phyloP scores from a whole-genome alignment of 257 asterid species.

The Lithospermum erythrorhizon region DNA sequence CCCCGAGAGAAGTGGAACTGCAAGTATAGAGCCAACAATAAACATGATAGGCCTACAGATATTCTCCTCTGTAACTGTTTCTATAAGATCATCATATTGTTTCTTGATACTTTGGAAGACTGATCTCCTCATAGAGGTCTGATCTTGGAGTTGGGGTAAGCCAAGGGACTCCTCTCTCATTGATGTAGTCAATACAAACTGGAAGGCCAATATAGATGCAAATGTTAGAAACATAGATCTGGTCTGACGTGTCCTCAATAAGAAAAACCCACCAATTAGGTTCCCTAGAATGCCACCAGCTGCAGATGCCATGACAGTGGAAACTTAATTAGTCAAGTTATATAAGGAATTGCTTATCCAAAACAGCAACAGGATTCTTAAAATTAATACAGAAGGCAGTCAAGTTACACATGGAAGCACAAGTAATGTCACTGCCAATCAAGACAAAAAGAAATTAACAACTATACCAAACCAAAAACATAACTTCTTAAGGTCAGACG shows the following conservation, averaged over 20 bases:
- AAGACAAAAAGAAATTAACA: constrained; percentile 1
- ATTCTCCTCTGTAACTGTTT: constrained; percentile 36
- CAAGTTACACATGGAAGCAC: background rate
- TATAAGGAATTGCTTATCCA: too few relatives aligned
- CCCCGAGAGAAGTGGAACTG: constrained; percentile 62
- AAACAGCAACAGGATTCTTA: too few relatives aligned
- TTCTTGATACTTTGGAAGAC: constrained; percentile 30
- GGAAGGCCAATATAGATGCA: constrained; percentile 45
- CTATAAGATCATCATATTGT: constrained; percentile 49
- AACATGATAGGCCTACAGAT: constrained; percentile 54
- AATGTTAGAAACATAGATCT: constrained; percentile 62
- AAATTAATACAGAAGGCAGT: too few relatives aligned
- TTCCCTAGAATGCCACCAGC: constrained; percentile 74
- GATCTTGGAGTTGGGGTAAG: constrained; percentile 25
- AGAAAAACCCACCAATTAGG: constrained; percentile 63
- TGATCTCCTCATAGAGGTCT: constrained; percentile 19
- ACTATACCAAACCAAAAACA: background rate
- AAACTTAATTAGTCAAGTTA: too few relatives aligned
- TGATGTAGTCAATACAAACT: constrained; percentile 40
- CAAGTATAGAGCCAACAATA: constrained; percentile 46
- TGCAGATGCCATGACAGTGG: constrained; percentile 74
- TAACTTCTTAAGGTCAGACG: too few relatives aligned
- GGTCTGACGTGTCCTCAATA: constrained; percentile 42
- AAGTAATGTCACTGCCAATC: background rate
- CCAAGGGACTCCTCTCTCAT: constrained; percentile 62